Conservation (phyloP, 345 rosid species). For the Cardamine resedifolia region DNA sequence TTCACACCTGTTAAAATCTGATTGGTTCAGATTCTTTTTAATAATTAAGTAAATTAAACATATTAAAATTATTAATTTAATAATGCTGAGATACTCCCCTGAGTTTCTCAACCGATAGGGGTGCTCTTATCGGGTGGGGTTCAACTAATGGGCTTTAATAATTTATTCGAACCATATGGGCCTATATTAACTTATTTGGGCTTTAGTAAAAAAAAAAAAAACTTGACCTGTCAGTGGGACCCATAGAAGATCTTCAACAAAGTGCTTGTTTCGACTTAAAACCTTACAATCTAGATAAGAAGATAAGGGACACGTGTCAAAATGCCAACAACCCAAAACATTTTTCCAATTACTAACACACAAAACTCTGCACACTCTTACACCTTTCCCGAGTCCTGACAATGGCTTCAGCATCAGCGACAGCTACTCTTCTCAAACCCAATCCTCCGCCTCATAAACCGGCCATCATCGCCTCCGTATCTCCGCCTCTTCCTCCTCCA, state of each 20-base stretch:
- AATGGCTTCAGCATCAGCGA: slow-evolving; percentile 83
- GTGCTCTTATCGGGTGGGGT: neutral
- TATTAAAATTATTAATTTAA: too few relatives aligned
- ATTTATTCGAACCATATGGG: neutral
- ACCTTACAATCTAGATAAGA: slow-evolving; percentile 57
- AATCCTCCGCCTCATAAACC: slow-evolving; percentile 37
- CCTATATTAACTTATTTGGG: neutral
- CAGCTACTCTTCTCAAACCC: slow-evolving; percentile 64
- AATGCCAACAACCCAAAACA: slow-evolving; percentile 25
- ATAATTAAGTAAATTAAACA: too few relatives aligned
- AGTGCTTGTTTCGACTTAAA: slow-evolving; percentile 13
- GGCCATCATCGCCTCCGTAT: slow-evolving; percentile 25
- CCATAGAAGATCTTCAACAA: slow-evolving; percentile 13
- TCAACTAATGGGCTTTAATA: neutral
- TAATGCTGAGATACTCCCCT: too few relatives aligned
- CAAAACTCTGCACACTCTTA: slow-evolving; percentile 5
- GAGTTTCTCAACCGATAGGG: too few relatives aligned
- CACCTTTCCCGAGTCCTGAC: neutral
- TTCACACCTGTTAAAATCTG: too few relatives aligned
- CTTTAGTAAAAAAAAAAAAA: neutral
- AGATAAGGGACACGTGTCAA: slow-evolving; percentile 89
- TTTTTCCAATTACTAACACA: slow-evolving; percentile 8
- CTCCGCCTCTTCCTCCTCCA: slow-evolving; percentile 7
- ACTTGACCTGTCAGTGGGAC: slow-evolving; percentile 15
- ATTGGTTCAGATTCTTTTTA: too few relatives aligned